phyloP scores from a whole-genome alignment of 2,329 filamentous ascomycete species.

The Aspergillus intermedius region DNA sequence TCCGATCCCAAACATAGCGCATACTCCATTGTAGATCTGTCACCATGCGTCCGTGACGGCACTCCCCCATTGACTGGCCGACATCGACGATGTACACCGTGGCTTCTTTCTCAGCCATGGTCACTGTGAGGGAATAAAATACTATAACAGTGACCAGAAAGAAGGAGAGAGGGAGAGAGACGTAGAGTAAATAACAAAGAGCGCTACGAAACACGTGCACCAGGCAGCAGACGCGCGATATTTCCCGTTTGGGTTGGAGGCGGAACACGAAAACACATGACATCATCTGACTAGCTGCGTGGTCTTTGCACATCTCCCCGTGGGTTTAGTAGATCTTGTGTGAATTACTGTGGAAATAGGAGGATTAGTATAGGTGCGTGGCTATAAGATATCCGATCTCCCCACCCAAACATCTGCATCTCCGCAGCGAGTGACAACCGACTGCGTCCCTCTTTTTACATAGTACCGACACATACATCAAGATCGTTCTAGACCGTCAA shows the following conservation, averaged over 20 bases:
- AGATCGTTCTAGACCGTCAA: constrained; percentile 3
- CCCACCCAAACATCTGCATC: background rate
- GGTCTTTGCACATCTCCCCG: constrained; percentile 1
- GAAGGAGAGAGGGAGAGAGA: background rate
- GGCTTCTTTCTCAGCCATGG: constrained; percentile 88
- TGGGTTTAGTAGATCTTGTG: background rate
- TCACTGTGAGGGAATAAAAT: background rate
- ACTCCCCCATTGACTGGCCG: constrained; percentile 73
- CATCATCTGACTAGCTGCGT: constrained; percentile 20
- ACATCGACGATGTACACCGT: constrained; percentile 89
- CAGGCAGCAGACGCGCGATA: constrained; percentile 39
- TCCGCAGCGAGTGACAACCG: background rate
- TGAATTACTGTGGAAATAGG: constrained; percentile 5
- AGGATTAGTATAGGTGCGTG: background rate
- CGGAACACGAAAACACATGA: constrained; percentile 35
- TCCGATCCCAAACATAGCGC: constrained; percentile 92
- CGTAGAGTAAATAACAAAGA: background rate
- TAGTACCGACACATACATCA: background rate
- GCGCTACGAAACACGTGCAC: constrained; percentile 7
- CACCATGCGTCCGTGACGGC: constrained; percentile 62
- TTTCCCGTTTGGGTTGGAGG: constrained; percentile 28
- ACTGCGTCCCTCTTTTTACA: background rate
- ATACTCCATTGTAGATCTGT: constrained; percentile 84
- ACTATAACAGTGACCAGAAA: constrained; percentile 1
- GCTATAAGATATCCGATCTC: background rate